Base-by-base conservation (phyloP, 352 stramenopile genomes). In the Thraustochytrium striatum region DNA sequence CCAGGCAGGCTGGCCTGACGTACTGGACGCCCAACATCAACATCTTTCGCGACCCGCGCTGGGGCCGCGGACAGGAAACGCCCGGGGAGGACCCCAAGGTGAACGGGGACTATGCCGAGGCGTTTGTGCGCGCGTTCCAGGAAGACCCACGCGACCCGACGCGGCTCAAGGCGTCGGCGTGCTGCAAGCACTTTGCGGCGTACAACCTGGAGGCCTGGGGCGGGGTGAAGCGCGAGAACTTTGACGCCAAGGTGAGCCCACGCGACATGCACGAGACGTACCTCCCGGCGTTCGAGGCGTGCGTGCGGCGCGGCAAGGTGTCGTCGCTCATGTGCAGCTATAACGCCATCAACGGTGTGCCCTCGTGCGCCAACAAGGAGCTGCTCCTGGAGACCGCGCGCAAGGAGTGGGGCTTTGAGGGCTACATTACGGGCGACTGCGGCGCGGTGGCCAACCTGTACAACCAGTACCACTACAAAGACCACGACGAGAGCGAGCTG, bases 11-110 rank as follows among this genome's bases (percentile, higher is more conserved):
- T 25, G 92, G 92, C 0, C 84, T 97, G 28, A 94, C 94, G 59
- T 97, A 89, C 83, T 98, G 91, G 89, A 93, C 89, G 57, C 94
- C 94, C 13, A 97, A 97, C 78, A 92, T 98, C 68, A 98, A 98
- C 83, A 91, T 97, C 65, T 94, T 95, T 61, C 85, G 93, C 78
- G 93, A 98, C 86, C 93, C 93, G 43, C 85, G 93, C 59, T 98
- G 92, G 92, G 94, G 94, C 7, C 84, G 94, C 33, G 94, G 92
- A 79, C 94, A 96, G 88, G 91, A 97, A 85, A 95, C 88, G 1
- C 90, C 91, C 19, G 94, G 92, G 39, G 94, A 98, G 88, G 93
- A 97, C 78, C 93, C 94, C 13, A 84, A 92, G 33, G 84, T 97
- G n/a, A 96, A 92, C 59, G 87, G 86, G 13, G 86, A 87, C n/a